Percentiles rank a stretch among this genome's conserved stretches.
phyloP scores from a whole-genome alignment of 2,329 filamentous ascomycete species.

The Pseudogymnoascus sp. region DNA sequence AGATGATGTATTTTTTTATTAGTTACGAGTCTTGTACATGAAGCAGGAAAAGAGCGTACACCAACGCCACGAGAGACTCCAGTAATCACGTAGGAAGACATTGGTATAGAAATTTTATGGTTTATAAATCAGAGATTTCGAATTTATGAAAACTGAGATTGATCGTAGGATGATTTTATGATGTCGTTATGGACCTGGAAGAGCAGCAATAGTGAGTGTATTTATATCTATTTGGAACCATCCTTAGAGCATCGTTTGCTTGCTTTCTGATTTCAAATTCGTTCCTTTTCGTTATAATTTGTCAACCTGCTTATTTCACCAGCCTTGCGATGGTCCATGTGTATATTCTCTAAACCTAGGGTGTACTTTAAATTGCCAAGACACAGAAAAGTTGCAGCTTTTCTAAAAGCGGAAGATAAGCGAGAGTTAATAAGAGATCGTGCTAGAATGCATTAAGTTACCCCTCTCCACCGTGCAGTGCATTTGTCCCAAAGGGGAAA shows the following conservation, averaged over 20 bases:
- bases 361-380: slow-evolving; percentile 16
- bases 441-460: slow-evolving; percentile 7
- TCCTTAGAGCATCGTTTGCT: slow-evolving; percentile 14
- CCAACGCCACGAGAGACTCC: slow-evolving; percentile 24
- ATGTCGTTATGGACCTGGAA: slow-evolving; percentile 12
- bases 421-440: slow-evolving; percentile 9
- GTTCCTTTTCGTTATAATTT: slow-evolving; percentile 9
- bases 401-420: slow-evolving; percentile 14
- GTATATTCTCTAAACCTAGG: slow-evolving; percentile 8
- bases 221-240: slow-evolving; percentile 14
- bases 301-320: background rate
- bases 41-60: slow-evolving; percentile 16
- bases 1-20: slow-evolving; percentile 13
- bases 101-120: slow-evolving; percentile 15
- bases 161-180: slow-evolving; percentile 14
- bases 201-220: slow-evolving; percentile 12
- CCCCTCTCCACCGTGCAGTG: slow-evolving; percentile 6
- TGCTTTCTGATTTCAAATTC: slow-evolving; percentile 16
- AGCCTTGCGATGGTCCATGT: slow-evolving; percentile 5
- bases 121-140: slow-evolving; percentile 3
- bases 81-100: slow-evolving; percentile 23
- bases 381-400: slow-evolving; percentile 16
- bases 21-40: slow-evolving; percentile 14
- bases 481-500: slow-evolving; percentile 13
- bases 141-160: slow-evolving; percentile 9